These are phyloP conservation scores for Pyrenopolyporus hunteri DNA, from an alignment of 495 filamentous ascomycete genomes.

Conservation along the genomic window DNA sequence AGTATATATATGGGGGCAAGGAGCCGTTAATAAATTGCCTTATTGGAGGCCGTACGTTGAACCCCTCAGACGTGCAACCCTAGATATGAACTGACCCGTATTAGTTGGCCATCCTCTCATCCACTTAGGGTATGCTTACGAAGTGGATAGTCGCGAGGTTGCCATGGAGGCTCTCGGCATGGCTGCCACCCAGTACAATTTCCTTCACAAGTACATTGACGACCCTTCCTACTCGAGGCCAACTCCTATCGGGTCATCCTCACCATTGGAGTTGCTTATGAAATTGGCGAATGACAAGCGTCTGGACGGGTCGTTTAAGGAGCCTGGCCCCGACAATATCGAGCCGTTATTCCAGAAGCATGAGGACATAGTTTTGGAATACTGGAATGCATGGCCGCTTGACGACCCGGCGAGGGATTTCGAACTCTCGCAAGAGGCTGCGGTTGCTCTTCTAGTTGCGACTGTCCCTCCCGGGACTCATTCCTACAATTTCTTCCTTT, in stretches of 20 bases:
- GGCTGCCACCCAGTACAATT: slow-evolving; percentile 71
- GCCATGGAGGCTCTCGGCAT: slow-evolving; percentile 84
- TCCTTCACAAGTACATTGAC: slow-evolving; percentile 79
- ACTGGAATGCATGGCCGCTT: slow-evolving; percentile 87
- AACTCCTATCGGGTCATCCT: slow-evolving; percentile 57
- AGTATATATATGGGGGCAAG: slow-evolving; percentile 77
- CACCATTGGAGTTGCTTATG: slow-evolving; percentile 69
- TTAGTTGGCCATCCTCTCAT: slow-evolving; percentile 87
- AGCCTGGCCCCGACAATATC: slow-evolving; percentile 67
- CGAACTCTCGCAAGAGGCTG: slow-evolving; percentile 75
- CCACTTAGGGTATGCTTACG: slow-evolving; percentile 86
- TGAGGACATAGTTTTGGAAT: slow-evolving; percentile 73
- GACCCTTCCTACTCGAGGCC: slow-evolving; percentile 68
- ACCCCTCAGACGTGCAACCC: background rate
- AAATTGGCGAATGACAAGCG: slow-evolving; percentile 59
- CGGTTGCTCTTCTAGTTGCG: slow-evolving; percentile 70
- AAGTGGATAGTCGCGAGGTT: slow-evolving; percentile 77
- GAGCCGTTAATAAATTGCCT: slow-evolving; percentile 79
- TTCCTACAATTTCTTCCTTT: slow-evolving; percentile 82
- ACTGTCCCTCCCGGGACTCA: slow-evolving; percentile 64
- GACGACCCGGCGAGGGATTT: slow-evolving; percentile 70
- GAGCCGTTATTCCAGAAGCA: slow-evolving; percentile 68
- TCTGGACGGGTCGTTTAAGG: slow-evolving; percentile 66
- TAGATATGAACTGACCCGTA: slow-evolving; percentile 22
- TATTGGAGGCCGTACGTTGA: slow-evolving; percentile 74